Evolutionary conservation across 352 stramenopile species (phyloP), one percentile per base, ranked within the genome.

Genomic region (Aphanomyces euteiches): DNA sequence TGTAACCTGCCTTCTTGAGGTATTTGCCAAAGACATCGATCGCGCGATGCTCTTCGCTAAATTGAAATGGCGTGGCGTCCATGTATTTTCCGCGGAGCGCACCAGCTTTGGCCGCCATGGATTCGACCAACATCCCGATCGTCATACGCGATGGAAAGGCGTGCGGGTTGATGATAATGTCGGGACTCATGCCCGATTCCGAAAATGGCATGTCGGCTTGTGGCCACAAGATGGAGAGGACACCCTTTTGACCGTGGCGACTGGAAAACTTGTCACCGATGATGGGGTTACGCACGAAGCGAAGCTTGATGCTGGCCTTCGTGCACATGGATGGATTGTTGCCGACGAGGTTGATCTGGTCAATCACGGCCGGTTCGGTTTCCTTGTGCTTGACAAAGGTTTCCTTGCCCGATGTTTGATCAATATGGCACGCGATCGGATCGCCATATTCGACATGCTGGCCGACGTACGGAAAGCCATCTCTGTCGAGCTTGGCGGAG

Each of bases 141-240:
- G 97, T 99, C 98, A 99, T 99, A 75, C 98, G 95, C 78, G 95
- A 99, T 57, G 98, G 96, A 77, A 98, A 96, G 37, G 90, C 90
- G 79, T 99, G 97, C 41, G 98, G 98, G 81, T 99, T 99, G 82
- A 99, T 99, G 78, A 99, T 99, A 54, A 99, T 84, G 84, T 99
- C 98, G 2, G 98, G 98, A 34, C 86, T 97, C 69, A 99, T 99
- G 21, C 98, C 98, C 66, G 90, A 97, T 80, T 99, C 97, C 21
- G 95, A 97, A 82, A 99, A 99, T 7, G 97, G 98, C 97, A 99
- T 99, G 77, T 99, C 96, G 8, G 89, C 86, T 77, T 99, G 97
- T 4, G 97, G 97, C 97, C 97, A 99, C 63, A 99, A 73, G 73
- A 99, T 98, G 87, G 94, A 98, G 73, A 99, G 88, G 19, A 99